phyloP scores from a whole-genome alignment of 2,329 filamentous ascomycete species.

The Fusarium tricinctum region DNA sequence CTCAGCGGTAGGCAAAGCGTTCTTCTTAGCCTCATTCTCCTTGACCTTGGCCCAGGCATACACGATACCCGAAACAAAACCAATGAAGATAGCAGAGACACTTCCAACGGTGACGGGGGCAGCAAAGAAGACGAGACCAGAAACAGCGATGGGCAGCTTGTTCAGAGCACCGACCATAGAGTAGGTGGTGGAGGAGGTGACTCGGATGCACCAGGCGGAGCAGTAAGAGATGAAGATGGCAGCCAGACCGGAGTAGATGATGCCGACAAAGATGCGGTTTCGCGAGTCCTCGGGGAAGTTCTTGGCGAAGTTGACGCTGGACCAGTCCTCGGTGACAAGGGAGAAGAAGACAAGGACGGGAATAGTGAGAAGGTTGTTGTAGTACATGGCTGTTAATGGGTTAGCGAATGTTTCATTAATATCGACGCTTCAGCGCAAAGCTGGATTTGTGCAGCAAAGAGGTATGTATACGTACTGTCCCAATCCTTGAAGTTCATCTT shows the following conservation, averaged over 20 bases:
- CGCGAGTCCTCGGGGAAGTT: constrained; percentile 89
- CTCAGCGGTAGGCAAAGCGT: constrained; percentile 74
- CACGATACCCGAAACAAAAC: constrained; percentile 92
- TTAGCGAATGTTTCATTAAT: constrained; percentile 48
- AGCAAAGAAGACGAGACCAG: constrained; percentile 94
- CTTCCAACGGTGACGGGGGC: constrained; percentile 93
- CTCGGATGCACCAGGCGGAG: constrained; percentile 97
- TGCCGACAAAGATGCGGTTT: constrained; percentile 84
- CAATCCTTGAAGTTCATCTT: constrained; percentile 99
- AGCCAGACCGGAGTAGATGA: constrained; percentile 92
- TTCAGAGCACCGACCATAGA: constrained; percentile 98
- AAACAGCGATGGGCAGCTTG: constrained; percentile 95
- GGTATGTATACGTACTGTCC: constrained; percentile 79
- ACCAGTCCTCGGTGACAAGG: constrained; percentile 92
- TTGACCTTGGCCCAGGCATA: constrained; percentile 79
- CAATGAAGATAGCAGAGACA: constrained; percentile 91
- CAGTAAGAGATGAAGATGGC: constrained; percentile 99
- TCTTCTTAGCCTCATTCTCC: constrained; percentile 65
- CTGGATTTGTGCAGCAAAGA: not conserved
- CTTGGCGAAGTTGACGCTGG: constrained; percentile 80
- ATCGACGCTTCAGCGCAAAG: not conserved
- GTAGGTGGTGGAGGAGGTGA: constrained; percentile 97
- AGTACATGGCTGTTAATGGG: constrained; percentile 86
- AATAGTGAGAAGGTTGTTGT: constrained; percentile 98
- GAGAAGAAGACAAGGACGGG: constrained; percentile 88